Conservation (phyloP, 208 protist genomes). For the Trypanosoma boissoni region DNA sequence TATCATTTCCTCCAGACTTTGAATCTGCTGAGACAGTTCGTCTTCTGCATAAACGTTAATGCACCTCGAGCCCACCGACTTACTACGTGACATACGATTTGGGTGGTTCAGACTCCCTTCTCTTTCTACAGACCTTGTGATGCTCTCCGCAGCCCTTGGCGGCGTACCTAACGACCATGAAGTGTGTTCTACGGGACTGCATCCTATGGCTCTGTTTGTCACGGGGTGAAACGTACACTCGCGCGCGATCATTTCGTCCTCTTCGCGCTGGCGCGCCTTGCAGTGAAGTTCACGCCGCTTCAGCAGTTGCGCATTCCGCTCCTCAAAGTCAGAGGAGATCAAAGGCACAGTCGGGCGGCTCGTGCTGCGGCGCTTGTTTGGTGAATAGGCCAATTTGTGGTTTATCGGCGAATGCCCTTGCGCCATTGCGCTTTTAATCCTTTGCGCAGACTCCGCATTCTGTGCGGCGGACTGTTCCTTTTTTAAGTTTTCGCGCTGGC, state of each 20-base stretch:
- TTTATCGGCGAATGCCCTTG: background rate
- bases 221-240: conserved; percentile 50
- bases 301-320: conserved; percentile 28
- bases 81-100: background rate
- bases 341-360: background rate
- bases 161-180: no score
- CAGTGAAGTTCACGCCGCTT: conserved; percentile 22
- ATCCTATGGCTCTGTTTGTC: conserved; percentile 19
- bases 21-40: conserved; percentile 28
- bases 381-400: conserved; percentile 12
- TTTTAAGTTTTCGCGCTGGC: conserved; percentile 24
- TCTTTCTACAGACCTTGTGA: background rate
- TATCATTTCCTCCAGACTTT: conserved; percentile 41
- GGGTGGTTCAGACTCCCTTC: background rate
- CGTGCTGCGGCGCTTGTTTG: background rate
- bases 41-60: conserved; percentile 8
- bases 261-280: conserved; percentile 27
- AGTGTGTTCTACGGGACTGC: conserved; percentile 19
- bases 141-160: background rate
- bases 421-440: background rate
- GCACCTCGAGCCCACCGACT: no score
- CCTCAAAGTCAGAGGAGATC: conserved; percentile 30
- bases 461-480: conserved; percentile 3
- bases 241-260: conserved; percentile 22
- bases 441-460: background rate